Base-by-base conservation (phyloP, 1,284 basidiomycete genomes). In the Ustilago hordei region DNA sequence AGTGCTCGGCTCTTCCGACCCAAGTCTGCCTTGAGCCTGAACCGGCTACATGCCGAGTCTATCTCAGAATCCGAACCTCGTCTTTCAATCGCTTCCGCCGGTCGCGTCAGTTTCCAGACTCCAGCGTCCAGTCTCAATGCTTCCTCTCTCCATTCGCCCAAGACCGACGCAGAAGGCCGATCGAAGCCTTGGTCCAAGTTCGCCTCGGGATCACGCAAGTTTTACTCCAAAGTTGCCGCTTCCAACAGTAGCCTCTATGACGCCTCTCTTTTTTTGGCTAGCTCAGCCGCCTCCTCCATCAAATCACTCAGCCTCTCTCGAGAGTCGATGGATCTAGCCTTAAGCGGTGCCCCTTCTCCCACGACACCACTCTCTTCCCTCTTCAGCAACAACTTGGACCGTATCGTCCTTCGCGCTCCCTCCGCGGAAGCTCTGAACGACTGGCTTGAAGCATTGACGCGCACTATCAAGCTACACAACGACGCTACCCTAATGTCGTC, bases 381-480 rank as follows among this genome's bases (percentile, higher is more conserved):
- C n/a, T 67, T 73, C n/a, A 45, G 61, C 23, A 17, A 23, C 17
- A 6, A 11, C 3, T 13, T 17, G 4, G 58, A 61, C 4, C 53
- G 55, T 9, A n/a, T 73, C 13, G 13, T 39, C 3, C 39, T 74
- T 8, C 59, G 66, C 4, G 59, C 53, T 19, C 4, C 52, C 2
- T 65, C 71, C 4, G 4, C n/a, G 2, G 47, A 38, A 2, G 17
- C 45, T 3, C 41, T 62, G 9, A 38, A 17, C 17, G 61, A 55
- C 38, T 74, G 71, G 71, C 23, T 60, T 4, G 66, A 74, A 9
- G 71, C 71, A 4, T 57, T 73, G 4, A 36, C 48, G 8, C 43
- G 59, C 36, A 68, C 71, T 3, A 64, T 73, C 58, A 73, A 67
- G 52, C 28, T 67, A 38, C 57, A 64, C 32, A 34, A 36, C 34